Conservation (phyloP, 768 basidiomycete genomes). For the Strobilomyces dryophilus region DNA sequence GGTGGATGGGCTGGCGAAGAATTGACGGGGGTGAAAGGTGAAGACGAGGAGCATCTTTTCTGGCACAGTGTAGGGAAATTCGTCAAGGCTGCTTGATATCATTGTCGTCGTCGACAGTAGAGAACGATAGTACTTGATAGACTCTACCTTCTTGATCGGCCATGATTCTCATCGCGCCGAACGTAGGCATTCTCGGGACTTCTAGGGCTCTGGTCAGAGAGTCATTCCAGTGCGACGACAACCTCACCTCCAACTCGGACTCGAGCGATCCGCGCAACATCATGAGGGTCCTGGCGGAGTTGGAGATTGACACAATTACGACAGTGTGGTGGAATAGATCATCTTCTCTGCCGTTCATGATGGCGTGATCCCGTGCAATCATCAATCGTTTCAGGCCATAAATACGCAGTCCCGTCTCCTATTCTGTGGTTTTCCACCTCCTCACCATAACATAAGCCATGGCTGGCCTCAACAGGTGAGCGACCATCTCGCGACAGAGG, state of each 20-base stretch:
- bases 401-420: neutral
- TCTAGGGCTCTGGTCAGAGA: no score
- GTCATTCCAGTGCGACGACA: no score
- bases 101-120: no score
- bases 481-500: neutral
- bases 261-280: no score
- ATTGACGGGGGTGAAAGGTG: constrained; percentile 47
- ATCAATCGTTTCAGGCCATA: neutral
- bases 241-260: no score
- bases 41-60: constrained; percentile 55
- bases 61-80: constrained; percentile 57
- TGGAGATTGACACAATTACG: neutral
- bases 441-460: constrained; percentile 6
- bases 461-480: constrained; percentile 24
- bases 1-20: constrained; percentile 48
- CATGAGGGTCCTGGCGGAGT: neutral
- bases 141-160: no score
- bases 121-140: no score
- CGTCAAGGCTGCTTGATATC: constrained; percentile 38
- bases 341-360: neutral
- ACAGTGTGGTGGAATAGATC: neutral
- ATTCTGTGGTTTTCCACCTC: neutral
- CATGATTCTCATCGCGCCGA: no score
- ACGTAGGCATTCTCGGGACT: no score
- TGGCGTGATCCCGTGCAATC: neutral